Percentiles rank a stretch among this genome's conserved stretches.
These are phyloP conservation scores for Beta corolliflora DNA, from an alignment of 179 eudicot species.

Conservation along the genomic window DNA sequence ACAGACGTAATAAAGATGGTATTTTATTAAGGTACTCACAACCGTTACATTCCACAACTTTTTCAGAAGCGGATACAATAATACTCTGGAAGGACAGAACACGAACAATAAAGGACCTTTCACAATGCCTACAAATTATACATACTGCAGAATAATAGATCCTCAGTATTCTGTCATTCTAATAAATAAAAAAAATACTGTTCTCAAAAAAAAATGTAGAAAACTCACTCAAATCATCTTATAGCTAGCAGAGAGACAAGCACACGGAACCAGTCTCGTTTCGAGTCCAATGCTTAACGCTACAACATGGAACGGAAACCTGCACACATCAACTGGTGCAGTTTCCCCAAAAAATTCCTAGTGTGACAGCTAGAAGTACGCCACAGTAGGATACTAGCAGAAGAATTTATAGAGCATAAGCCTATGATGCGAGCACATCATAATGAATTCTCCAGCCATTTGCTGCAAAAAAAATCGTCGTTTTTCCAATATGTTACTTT, in stretches of 20 bases:
- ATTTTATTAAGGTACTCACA: neutral
- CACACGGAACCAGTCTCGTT: neutral
- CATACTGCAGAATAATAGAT: neutral
- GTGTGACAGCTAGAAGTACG: neutral
- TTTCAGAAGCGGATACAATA: constrained; percentile 12
- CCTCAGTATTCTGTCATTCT: constrained; percentile 10
- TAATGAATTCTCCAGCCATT: neutral
- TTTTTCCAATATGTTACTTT: constrained; percentile 54
- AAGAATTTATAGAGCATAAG: neutral
- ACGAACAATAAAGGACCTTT: constrained; percentile 3
- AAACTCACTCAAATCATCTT: neutral
- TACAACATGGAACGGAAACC: constrained; percentile 7
- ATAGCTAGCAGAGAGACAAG: no score
- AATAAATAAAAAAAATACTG: constrained; percentile 9
- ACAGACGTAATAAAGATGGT: neutral
- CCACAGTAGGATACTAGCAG: neutral
- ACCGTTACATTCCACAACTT: neutral
- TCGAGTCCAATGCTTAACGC: neutral
- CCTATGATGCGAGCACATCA: no score
- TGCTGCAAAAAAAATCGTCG: constrained; percentile 4
- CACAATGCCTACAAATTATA: constrained; percentile 8
- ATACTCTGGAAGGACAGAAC: neutral
- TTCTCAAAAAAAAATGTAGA: constrained; percentile 13
- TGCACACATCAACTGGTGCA: neutral
- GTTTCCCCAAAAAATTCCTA: neutral